Base-by-base conservation (phyloP, 495 filamentous ascomycete species). In the Penicillium steckii region DNA sequence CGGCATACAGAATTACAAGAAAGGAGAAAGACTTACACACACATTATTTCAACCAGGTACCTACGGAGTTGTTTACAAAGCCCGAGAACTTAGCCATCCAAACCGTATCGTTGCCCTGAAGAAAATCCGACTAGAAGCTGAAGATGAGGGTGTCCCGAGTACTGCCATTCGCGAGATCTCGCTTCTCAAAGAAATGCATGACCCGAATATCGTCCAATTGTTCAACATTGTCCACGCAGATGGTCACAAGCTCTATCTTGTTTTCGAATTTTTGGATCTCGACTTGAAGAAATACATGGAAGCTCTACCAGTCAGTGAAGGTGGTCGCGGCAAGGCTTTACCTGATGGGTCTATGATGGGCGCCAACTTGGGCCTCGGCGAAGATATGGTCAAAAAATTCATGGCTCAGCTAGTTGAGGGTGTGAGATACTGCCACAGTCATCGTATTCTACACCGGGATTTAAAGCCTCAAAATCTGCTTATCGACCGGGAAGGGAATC, bases 221-320 rank as follows among this genome's bases (percentile, higher is more conserved):
- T 68, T 92, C 60, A 96, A 97, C 77, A 96, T 97, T 52, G 91
- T 97, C 41, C 92, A 96, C 64, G 91, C 92, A 57, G 93, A 97
- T 68, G 90, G 90, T 44, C 93, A 96, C 74, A 97, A 96, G 70
- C 83, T 97, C 30, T 96, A 96, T 68, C 82, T 97, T 19, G 92
- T 97, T 33, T 90, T 93, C 54, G 92, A 97, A 64, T 97, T 90
- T 71, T 85, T 97, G 56, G 92, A 97, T 62, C 80, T 92, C 33
- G 92, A 97, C 60, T 73, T 97, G 42, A 97, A 98, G 78, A 96
- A 96, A 70, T 97, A 97, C 76, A 97, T 98, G 95, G 94, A 98
- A 73, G 85, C 92, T 33, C 83, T 99, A 41, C 94, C 94, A 6
- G 82, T 94, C 40, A 88, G 83, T 59, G 89, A 97, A 64, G 92